Percentiles rank a stretch among this genome's conserved stretches.
phyloP scores from a whole-genome alignment of 2,329 filamentous ascomycete genomes.

The Byssothecium circinans region DNA sequence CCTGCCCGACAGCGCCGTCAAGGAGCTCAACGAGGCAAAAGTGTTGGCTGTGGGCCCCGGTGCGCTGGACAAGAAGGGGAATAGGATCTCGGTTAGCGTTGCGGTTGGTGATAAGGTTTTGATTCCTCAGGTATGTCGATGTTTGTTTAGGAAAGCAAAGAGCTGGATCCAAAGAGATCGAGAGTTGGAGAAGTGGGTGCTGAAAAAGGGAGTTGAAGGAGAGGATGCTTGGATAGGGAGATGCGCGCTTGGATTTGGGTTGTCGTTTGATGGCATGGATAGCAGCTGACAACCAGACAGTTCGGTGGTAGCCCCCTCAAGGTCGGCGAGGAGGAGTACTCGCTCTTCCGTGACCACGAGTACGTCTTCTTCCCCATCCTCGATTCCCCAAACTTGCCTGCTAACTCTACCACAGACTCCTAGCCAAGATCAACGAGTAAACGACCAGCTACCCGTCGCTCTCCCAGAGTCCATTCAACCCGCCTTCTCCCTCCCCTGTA shows the following conservation, averaged over 20 bases:
- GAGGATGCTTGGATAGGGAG: no score
- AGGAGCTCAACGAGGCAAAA: slow-evolving; percentile 97
- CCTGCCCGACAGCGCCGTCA: slow-evolving; percentile 93
- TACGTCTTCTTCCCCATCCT: slow-evolving; percentile 57
- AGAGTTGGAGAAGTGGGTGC: not conserved
- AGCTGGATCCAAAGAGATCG: not conserved
- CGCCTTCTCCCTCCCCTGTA: slow-evolving; percentile 20
- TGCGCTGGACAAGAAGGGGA: slow-evolving; percentile 81
- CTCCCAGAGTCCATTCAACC: not conserved
- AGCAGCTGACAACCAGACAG: no score
- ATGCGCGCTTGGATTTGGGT: no score
- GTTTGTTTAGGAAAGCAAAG: no score
- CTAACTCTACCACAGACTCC: slow-evolving; percentile 63
- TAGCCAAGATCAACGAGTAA: slow-evolving; percentile 99
- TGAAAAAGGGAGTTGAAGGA: no score
- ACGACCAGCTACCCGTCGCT: slow-evolving; percentile 5
- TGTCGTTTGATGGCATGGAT: no score
- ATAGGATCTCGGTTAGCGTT: slow-evolving; percentile 84
- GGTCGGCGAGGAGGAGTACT: slow-evolving; percentile 95
- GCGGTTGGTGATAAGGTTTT: slow-evolving; percentile 84
- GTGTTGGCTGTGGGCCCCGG: slow-evolving; percentile 95
- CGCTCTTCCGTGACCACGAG: slow-evolving; percentile 97
- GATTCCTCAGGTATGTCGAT: slow-evolving; percentile 78
- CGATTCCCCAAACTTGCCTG: not conserved
- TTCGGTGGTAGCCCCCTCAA: slow-evolving; percentile 94